Evolutionary conservation across 2,329 filamentous ascomycete species (phyloP), one percentile per base, ranked within the genome.

Genomic region (Beauveria bassiana): DNA sequence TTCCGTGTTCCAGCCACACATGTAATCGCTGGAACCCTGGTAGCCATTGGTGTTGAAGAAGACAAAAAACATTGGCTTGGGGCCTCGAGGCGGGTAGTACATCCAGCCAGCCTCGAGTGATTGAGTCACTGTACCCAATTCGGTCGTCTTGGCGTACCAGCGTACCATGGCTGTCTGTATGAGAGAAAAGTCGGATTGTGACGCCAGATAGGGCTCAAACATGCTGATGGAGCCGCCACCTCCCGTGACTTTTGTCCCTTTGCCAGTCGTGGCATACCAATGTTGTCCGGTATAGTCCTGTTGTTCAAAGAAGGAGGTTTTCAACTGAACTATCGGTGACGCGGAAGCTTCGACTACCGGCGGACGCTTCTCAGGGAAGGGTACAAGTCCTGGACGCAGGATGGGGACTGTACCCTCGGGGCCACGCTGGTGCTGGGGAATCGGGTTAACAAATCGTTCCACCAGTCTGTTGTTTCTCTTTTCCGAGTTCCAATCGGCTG

Each of bases 61-160:
- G 40, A 61, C 31, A 56, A 68, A 68, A 9, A 68, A 63, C 49
- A 64, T 63, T 18, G 65, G 64, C 4, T 51, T 20, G n/a, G 34
- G 8, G 1, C 49, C 61, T 38, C 65, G 64, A 22, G 58, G 46
- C 0, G 66, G 66, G 43, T 61, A 65, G 61, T 64, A 63, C 64
- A 66, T 68, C 65, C 65, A 66, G 2, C 66, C 66, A 49, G 64
- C 60, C 61, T 68, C 66, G 16, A 67, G 43, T 14, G 66, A 65
- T 56, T 68, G 66, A n/a, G 24, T 50, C 3, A 61, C 53, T 46
- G 59, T 49, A 20, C 61, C 59, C 22, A 45, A 61, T 10, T 64
- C 62, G n/a, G 49, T 38, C 20, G 63, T 59, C 2, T 63, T 40
- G 20, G 63, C 63, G 14, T 62, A 31, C 43, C 62, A 52, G 16